Evolutionary conservation across 257 asterid species (phyloP), one percentile per base, ranked within the genome.

Genomic region (Nicotiana sylvestris): DNA sequence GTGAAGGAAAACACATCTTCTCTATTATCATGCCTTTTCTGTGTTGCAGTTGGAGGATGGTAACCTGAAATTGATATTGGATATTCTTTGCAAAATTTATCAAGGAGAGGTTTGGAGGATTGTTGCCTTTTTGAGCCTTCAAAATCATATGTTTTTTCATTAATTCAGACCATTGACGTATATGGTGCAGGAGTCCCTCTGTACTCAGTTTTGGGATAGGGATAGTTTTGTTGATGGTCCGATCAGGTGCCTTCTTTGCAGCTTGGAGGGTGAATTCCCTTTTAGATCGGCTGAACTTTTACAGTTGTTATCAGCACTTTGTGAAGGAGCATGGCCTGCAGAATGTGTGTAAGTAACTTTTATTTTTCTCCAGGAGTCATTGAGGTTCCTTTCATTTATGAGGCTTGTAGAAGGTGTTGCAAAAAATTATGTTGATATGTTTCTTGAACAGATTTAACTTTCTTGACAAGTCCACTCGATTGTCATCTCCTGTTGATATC

Each of bases 261-360:
- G 87, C 88, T 89, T 96, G 81, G 97, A 94, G 91, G 92, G 94
- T 83, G 99, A 96, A 87, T 96, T 96, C 83, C 99, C 99, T 4
- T 88, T 84, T 85, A 89, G 92, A 86, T 87, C 89, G 83, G 85
- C 84, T 76, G 95, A 94, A 85, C 88, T 94, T 85, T 86, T 94
- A 37, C 89, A 90, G 83, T 80, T 96, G 85, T 87, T 94, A 66
- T 94, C 98, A 6, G 97, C 97, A 78, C 94, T 96, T 43, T 86
- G 91, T 88, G 97, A 93, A 87, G 98, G 98, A 81, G 86, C 91
- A 81, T 96, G 99, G 98, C 94, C 98, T 49, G 88, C 99, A 27
- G 95, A 96, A 83, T 96, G 99, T 62, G 98, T 91, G 99, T 96
- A 90, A 90, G 99, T 96, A 78, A 76, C 83, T 86, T 57, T 82